Conservation (phyloP, 2,329 filamentous ascomycete genomes). For the Westerdykella sp. region DNA sequence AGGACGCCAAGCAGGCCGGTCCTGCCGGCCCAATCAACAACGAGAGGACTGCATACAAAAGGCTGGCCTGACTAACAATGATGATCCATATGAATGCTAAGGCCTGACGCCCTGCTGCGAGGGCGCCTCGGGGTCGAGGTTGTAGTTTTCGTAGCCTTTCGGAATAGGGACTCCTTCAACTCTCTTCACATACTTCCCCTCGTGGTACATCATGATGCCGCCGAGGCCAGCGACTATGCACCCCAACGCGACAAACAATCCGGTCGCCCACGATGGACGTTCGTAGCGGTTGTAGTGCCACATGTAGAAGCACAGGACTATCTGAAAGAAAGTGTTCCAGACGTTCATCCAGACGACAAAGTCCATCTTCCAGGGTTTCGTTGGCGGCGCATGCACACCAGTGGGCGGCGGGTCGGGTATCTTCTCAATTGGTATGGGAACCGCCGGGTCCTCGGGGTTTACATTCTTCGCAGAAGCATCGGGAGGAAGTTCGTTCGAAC, state of each 20-base stretch:
- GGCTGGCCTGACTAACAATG: not conserved
- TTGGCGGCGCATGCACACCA: constrained; percentile 61
- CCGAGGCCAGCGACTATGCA: constrained; percentile 63
- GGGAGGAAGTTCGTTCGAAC: constrained; percentile 52
- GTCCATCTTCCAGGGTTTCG: constrained; percentile 68
- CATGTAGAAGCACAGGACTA: constrained; percentile 70
- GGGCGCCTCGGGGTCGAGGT: constrained; percentile 11
- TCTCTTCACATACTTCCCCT: constrained; percentile 51
- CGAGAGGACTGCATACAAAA: no score
- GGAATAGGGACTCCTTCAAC: constrained; percentile 33
- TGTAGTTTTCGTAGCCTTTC: constrained; percentile 15
- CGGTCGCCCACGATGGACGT: constrained; percentile 73
- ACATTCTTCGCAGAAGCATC: constrained; percentile 17
- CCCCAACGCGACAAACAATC: constrained; percentile 68
- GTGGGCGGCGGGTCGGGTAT: constrained; percentile 65
- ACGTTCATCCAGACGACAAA: constrained; percentile 74
- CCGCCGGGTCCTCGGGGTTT: constrained; percentile 38
- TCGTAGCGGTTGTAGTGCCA: constrained; percentile 69
- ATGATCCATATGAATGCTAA: not conserved
- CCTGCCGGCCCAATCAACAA: no score
- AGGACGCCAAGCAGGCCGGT: no score
- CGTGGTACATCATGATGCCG: constrained; percentile 63
- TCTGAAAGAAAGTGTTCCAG: constrained; percentile 72
- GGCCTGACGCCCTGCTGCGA: constrained; percentile 14
- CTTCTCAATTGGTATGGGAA: constrained; percentile 60